phyloP scores from a whole-genome alignment of 768 basidiomycete genomes.

The Lepiota venenata region DNA sequence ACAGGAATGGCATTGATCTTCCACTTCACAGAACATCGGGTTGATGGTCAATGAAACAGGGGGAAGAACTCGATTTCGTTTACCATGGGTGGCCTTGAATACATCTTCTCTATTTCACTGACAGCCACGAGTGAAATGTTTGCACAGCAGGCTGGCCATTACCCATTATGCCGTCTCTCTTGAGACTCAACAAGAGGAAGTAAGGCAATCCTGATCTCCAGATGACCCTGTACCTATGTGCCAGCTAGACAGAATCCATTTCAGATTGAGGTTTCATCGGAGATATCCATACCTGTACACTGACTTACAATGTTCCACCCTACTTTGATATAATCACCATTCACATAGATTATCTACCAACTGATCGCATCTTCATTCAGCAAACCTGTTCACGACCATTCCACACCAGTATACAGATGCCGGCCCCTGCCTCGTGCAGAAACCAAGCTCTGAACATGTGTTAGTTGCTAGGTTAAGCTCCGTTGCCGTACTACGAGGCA shows the following conservation, averaged over 20 bases:
- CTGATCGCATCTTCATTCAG: background rate
- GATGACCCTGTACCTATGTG: background rate
- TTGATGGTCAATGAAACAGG: conserved; percentile 11
- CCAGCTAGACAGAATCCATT: background rate
- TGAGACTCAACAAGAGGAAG: too few species aligned
- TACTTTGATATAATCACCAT: background rate
- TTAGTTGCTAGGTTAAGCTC: too few species aligned
- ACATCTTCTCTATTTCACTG: background rate
- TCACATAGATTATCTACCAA: background rate
- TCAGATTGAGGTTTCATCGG: conserved; percentile 2
- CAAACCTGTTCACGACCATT: background rate
- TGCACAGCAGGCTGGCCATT: too few species aligned
- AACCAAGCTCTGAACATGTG: background rate
- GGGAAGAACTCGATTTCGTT: background rate
- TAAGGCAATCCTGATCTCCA: too few species aligned
- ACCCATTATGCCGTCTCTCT: too few species aligned
- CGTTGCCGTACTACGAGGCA: background rate
- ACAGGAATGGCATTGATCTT: conserved; percentile 12
- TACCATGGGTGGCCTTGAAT: background rate
- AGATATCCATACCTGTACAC: conserved; percentile 1
- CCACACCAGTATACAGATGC: background rate
- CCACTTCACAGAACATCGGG: conserved; percentile 21
- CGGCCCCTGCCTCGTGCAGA: background rate
- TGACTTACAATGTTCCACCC: background rate
- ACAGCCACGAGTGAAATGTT: too few species aligned